Percentiles rank a stretch among this genome's conserved stretches.
phyloP scores from a whole-genome alignment of 768 basidiomycete species.

The Udeniomyces megalosporus region DNA sequence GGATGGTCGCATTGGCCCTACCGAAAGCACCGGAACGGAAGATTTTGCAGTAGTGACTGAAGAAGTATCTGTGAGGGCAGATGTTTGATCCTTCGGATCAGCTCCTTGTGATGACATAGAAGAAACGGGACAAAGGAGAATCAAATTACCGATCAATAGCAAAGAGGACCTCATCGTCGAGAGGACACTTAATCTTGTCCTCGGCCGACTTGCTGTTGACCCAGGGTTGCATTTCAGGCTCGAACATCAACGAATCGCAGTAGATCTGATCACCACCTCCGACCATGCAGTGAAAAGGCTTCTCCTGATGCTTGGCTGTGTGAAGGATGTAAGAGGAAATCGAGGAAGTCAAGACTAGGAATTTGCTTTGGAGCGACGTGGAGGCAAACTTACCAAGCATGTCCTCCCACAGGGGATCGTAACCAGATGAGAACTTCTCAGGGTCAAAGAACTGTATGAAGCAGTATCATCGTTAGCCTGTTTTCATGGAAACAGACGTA shows the following conservation, averaged over 20 bases:
- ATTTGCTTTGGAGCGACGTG: too few relatives aligned
- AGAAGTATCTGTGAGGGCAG: slow-evolving; percentile 40
- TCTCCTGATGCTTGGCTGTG: slow-evolving; percentile 55
- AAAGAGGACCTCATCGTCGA: slow-evolving; percentile 53
- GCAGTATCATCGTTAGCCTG: too few relatives aligned
- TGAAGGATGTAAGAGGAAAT: too few relatives aligned
- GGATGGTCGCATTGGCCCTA: slow-evolving; percentile 79
- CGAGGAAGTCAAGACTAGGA: too few relatives aligned
- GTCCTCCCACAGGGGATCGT: slow-evolving; percentile 58
- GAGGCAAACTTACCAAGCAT: too few relatives aligned
- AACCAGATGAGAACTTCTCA: slow-evolving; percentile 6
- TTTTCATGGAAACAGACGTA: too few relatives aligned
- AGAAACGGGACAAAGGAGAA: background rate
- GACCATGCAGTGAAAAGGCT: slow-evolving; percentile 65
- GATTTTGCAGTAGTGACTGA: slow-evolving; percentile 73
- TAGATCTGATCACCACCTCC: slow-evolving; percentile 60
- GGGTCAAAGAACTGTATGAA: slow-evolving; percentile 1
- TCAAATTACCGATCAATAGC: slow-evolving; percentile 52
- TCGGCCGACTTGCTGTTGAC: slow-evolving; percentile 38
- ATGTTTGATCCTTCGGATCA: background rate
- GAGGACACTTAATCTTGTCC: slow-evolving; percentile 41
- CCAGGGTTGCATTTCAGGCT: slow-evolving; percentile 50
- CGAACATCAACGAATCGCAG: slow-evolving; percentile 52
- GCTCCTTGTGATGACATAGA: background rate
- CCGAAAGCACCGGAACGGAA: slow-evolving; percentile 84